These are phyloP conservation scores for Hamamelis virginiana DNA, from an alignment of 164 flowering plant genomes.

Conservation along the genomic window DNA sequence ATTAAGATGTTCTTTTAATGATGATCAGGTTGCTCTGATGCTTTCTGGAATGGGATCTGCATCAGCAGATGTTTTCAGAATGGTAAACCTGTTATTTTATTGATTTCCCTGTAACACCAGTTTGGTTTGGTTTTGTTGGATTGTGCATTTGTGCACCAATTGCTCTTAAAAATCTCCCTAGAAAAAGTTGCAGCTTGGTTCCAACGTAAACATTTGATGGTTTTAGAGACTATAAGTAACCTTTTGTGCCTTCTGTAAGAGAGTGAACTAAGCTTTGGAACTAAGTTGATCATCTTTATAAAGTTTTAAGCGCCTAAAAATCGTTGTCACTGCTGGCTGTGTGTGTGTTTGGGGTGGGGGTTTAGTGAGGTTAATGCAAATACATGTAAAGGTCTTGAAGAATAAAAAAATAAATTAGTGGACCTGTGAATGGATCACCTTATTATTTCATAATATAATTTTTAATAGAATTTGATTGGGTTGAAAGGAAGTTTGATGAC, in stretches of 20 bases:
- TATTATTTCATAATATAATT: no score
- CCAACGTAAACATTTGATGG: background rate
- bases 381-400: no score
- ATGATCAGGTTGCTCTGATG: conserved; percentile 66
- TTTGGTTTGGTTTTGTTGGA: background rate
- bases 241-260: background rate
- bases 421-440: no score
- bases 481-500: no score
- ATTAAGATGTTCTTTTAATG: background rate
- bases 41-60: conserved; percentile 68
- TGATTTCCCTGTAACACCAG: background rate
- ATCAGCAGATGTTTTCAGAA: conserved; percentile 54
- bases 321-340: no score
- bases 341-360: no score
- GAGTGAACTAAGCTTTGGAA: background rate
- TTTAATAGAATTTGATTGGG: no score
- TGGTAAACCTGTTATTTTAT: conserved; percentile 21
- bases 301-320: no score
- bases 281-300: no score
- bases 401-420: no score
- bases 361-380: no score
- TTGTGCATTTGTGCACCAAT: background rate
- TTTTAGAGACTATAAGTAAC: background rate
- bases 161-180: background rate
- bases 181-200: background rate